phyloP scores from a whole-genome alignment of 139 green algal species.

The Closterium sp. region DNA sequence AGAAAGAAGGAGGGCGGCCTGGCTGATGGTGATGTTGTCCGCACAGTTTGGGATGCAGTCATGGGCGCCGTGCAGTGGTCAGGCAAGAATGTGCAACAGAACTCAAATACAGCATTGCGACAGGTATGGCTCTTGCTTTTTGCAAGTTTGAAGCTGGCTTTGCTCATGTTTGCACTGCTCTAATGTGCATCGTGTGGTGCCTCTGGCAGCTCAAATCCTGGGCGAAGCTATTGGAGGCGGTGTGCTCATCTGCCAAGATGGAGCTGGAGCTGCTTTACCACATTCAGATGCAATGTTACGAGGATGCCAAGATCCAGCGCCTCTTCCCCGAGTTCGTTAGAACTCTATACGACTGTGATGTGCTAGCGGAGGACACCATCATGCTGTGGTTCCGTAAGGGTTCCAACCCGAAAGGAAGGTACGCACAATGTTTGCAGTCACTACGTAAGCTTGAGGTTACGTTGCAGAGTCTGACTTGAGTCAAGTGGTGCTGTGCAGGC shows the following conservation, averaged over 20 bases:
- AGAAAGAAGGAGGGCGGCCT: constrained; percentile 71
- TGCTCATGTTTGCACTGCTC: not conserved
- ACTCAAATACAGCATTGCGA: constrained; percentile 58
- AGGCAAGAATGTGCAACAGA: constrained; percentile 91
- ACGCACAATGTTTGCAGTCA: not conserved
- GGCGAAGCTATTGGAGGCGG: constrained; percentile 70
- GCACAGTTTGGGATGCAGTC: constrained; percentile 72
- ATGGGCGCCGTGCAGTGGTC: constrained; percentile 73
- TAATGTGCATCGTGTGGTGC: not conserved
- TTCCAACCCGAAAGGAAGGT: constrained; percentile 52
- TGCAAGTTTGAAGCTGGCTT: not conserved
- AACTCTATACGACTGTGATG: constrained; percentile 86
- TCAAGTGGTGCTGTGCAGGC: constrained; percentile 41
- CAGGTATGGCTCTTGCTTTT: constrained; percentile 11
- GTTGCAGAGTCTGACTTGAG: not conserved
- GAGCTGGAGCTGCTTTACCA: constrained; percentile 80
- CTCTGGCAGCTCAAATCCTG: constrained; percentile 68
- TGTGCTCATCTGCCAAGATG: constrained; percentile 67
- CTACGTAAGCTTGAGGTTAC: not conserved
- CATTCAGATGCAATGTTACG: constrained; percentile 88
- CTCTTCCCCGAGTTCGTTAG: constrained; percentile 83
- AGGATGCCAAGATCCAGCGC: constrained; percentile 91
- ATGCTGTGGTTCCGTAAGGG: constrained; percentile 68
- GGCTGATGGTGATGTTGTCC: constrained; percentile 67
- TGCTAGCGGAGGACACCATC: constrained; percentile 89